Evolutionary conservation across 192 early-diverging fungal genomes (phyloP), one percentile per base, ranked within the genome.

Genomic region (Coemansia sp.): DNA sequence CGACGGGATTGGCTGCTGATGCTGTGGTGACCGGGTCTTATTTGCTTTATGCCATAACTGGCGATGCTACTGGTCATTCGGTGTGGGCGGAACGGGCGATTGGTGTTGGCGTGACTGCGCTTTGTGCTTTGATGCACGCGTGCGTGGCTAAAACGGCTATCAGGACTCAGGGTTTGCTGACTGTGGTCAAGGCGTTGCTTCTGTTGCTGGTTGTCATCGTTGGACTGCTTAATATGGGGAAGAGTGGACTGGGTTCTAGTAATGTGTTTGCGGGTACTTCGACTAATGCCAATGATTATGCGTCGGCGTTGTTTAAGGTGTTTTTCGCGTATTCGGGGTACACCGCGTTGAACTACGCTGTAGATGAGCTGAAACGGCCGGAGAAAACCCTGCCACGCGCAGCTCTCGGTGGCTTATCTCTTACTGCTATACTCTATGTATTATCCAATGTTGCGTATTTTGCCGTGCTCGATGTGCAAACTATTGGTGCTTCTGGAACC

Each of bases 321-420:
- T 69, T 85, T 28, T 87, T 77, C 54, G 80, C 85, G 6, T 89
- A 86, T 52, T 75, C 83, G 33, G 88, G 88, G 12, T 89, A 79
- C 72, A 83, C 76, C 18, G 79, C 84, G 50, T 68, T 87, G 17
- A 84, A 86, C 64, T 89, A 88, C 73, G 80, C 80, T 3, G 77
- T 87, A 1, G 87, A 83, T 61, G 88, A 89, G 71, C 73, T 89
- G 54, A 63, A 75, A 10, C 64, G 72, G 42, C 88, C 88, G 11
- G 74, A 77, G 48, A 83, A 82, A 63, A 89, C 87, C 61, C 71
- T 89, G 63, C 87, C 85, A 30, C 72, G 82, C 0, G 84, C 84
- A 17, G 85, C 85, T 12, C 48, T 84, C 31, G 76, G 84, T 42
- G 86, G 84, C 1, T 61, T 88, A 49, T 56, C 72, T 20, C 61